Conservation (phyloP, 176 grass and related monocot genomes). For the Aegilops bicornis region DNA sequence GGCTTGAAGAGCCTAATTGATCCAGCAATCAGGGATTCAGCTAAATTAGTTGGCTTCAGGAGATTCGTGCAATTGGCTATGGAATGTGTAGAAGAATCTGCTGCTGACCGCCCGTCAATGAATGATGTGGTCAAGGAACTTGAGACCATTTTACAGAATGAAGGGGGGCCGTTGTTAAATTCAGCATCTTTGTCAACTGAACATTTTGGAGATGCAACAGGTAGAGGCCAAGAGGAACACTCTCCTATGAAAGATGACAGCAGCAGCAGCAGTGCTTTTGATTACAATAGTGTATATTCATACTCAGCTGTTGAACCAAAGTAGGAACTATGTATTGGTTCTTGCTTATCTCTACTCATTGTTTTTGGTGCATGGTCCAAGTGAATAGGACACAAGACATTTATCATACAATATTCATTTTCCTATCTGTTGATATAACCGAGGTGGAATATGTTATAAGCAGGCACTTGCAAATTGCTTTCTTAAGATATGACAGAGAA, state of each 20-base stretch:
- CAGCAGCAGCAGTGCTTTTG: constrained; percentile 35
- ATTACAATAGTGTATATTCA: constrained; percentile 53
- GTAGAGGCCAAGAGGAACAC: constrained; percentile 37
- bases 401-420: constrained; percentile 8
- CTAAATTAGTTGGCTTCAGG: constrained; percentile 45
- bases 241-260: constrained; percentile 43
- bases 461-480: not conserved
- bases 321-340: constrained; percentile 32
- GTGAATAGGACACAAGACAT: constrained; percentile 4
- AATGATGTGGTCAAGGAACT: constrained; percentile 68
- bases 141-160: constrained; percentile 60
- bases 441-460: not conserved
- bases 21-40: constrained; percentile 43
- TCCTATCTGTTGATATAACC: constrained; percentile 22
- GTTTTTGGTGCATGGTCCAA: constrained; percentile 22
- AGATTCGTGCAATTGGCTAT: constrained; percentile 65
- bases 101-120: constrained; percentile 55
- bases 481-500: constrained; percentile 22
- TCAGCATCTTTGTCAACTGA: constrained; percentile 40
- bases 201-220: constrained; percentile 30
- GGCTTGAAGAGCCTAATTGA: constrained; percentile 52
- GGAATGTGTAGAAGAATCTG: constrained; percentile 62
- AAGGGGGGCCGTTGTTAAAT: constrained; percentile 26
- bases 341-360: constrained; percentile 7
- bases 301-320: constrained; percentile 53